phyloP scores from a whole-genome alignment of 768 basidiomycete species.

The Mrakia hoshinonis region DNA sequence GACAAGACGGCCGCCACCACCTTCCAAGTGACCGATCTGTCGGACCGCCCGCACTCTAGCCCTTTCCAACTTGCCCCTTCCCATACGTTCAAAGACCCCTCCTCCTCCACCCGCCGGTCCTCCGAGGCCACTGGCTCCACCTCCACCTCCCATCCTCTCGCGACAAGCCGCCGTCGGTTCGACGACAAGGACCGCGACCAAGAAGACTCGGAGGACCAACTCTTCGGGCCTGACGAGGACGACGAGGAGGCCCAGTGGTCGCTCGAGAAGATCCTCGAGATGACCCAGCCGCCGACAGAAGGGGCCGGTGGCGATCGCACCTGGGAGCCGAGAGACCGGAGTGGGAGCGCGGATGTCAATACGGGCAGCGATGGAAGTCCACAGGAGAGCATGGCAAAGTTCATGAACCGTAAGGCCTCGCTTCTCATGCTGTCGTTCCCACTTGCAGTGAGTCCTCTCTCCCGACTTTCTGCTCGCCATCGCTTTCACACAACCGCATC shows the following conservation, averaged over 20 bases:
- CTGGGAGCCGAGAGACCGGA: background rate
- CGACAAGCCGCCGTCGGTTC: too few species aligned
- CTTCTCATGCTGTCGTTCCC: slow-evolving; percentile 42
- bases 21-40: background rate
- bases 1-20: background rate
- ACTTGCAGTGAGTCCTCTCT: slow-evolving; percentile 35
- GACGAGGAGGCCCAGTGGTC: slow-evolving; percentile 21
- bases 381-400: slow-evolving; percentile 38
- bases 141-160: background rate
- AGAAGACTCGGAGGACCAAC: background rate
- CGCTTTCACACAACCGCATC: too few species aligned
- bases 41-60: background rate
- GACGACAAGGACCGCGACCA: background rate
- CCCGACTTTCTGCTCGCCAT: background rate
- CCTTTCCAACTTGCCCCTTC: background rate
- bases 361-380: slow-evolving; percentile 15
- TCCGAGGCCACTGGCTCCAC: background rate
- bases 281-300: slow-evolving; percentile 9
- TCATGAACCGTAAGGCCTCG: slow-evolving; percentile 41
- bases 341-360: background rate
- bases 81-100: background rate
- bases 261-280: slow-evolving; percentile 18
- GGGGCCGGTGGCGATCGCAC: background rate
- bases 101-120: background rate
- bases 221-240: slow-evolving; percentile 1